Evolutionary conservation across 768 basidiomycete species (phyloP).

Genomic region (Termitomyces sp.): DNA sequence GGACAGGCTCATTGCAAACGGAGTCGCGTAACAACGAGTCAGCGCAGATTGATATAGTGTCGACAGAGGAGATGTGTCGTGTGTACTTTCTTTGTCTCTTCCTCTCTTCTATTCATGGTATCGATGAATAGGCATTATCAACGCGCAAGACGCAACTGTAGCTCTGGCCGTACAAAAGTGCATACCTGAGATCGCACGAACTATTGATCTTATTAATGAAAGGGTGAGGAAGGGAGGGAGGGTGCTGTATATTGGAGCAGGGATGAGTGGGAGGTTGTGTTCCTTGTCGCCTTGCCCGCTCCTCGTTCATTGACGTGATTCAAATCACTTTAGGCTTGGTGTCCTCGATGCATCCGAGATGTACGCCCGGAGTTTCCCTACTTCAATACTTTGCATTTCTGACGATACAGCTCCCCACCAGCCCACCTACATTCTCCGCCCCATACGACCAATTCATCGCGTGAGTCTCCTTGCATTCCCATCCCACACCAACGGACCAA

Average conservation of each 20-base stretch:
- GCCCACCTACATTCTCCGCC: slow-evolving; percentile 28
- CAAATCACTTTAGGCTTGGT: slow-evolving; percentile 23
- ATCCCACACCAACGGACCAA: neutral
- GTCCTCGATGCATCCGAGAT: slow-evolving; percentile 32
- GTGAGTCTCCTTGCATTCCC: slow-evolving; percentile 12
- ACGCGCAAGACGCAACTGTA: slow-evolving; percentile 26
- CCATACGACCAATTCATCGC: slow-evolving; percentile 24
- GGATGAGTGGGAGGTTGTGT: slow-evolving; percentile 32
- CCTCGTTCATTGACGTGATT: too few species aligned
- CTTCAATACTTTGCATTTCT: neutral
- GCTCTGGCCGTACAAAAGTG: slow-evolving; percentile 28
- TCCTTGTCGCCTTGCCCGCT: too few species aligned
- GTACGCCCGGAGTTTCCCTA: slow-evolving; percentile 9
- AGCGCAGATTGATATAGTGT: slow-evolving; percentile 28
- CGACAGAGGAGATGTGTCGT: slow-evolving; percentile 31
- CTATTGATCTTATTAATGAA: slow-evolving; percentile 29
- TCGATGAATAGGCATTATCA: slow-evolving; percentile 27
- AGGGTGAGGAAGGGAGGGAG: slow-evolving; percentile 28
- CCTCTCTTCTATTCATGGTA: neutral
- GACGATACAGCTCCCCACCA: slow-evolving; percentile 6
- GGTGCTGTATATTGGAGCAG: slow-evolving; percentile 35
- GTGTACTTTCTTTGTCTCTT: slow-evolving; percentile 1
- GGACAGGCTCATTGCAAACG: slow-evolving; percentile 25
- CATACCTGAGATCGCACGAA: slow-evolving; percentile 26
- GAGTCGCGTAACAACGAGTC: slow-evolving; percentile 26